phyloP scores from a whole-genome alignment of 257 asterid species.

The Salvia miltiorrhiza region DNA sequence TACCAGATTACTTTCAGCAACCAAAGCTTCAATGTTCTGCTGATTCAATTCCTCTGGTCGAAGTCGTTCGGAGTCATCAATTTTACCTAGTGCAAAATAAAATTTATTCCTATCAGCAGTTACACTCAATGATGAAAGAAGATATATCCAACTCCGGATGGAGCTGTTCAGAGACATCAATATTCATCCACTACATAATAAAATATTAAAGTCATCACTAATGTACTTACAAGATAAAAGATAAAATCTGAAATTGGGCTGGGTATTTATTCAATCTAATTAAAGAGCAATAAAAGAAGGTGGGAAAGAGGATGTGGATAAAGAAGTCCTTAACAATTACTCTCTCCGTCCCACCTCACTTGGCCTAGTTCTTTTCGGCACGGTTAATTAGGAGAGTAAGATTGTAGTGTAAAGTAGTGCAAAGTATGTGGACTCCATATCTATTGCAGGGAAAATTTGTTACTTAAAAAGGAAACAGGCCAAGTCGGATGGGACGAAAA shows the following conservation, averaged over 20 bases:
- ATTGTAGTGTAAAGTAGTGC: too few species aligned
- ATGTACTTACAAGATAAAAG: slow-evolving; percentile 12
- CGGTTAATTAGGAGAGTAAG: too few species aligned
- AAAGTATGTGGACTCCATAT: too few species aligned
- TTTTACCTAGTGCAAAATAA: slow-evolving; percentile 41
- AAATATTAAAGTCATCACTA: slow-evolving; percentile 8
- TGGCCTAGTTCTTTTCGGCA: too few species aligned
- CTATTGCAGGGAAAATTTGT: too few species aligned
- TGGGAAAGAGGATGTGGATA: neutral
- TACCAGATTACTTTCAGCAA: slow-evolving; percentile 99
- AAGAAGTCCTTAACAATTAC: neutral
- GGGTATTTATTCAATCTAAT: neutral
- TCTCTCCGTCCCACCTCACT: neutral
- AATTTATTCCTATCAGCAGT: slow-evolving; percentile 4
- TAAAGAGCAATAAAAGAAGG: neutral
- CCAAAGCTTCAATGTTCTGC: slow-evolving; percentile 94
- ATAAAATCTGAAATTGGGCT: neutral
- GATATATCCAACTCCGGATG: slow-evolving; percentile 51
- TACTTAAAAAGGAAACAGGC: too few species aligned
- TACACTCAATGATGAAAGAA: slow-evolving; percentile 11
- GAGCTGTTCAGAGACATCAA: slow-evolving; percentile 76
- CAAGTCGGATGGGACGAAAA: too few species aligned
- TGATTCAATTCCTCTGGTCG: slow-evolving; percentile 98
- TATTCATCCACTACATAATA: slow-evolving; percentile 37
- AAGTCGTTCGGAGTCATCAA: slow-evolving; percentile 79